Evolutionary conservation across 2,329 filamentous ascomycete species (phyloP).

Genomic region (Scedosporium dehoogii): DNA sequence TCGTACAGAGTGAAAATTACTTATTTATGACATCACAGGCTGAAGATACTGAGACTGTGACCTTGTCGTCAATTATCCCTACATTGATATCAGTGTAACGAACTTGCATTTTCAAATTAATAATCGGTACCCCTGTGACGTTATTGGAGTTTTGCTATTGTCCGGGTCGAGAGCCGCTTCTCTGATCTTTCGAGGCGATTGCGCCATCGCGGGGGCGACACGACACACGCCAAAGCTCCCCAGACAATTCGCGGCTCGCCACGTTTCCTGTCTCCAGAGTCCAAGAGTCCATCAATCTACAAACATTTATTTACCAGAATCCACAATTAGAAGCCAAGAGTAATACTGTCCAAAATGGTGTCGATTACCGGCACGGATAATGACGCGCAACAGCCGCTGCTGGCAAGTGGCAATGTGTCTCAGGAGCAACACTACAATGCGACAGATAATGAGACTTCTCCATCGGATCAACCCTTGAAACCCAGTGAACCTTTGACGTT

Average conservation of each 20-base stretch:
- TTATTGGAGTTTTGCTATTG: too few species aligned
- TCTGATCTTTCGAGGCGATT: neutral
- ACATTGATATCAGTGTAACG: too few species aligned
- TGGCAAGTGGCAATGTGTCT: neutral
- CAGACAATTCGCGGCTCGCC: neutral
- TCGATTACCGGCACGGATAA: neutral
- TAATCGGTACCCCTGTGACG: too few species aligned
- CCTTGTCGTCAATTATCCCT: too few species aligned
- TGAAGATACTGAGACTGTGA: too few species aligned
- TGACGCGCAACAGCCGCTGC: neutral
- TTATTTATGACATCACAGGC: too few species aligned
- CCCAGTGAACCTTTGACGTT: constrained; percentile 18
- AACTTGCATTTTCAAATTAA: too few species aligned
- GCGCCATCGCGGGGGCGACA: neutral
- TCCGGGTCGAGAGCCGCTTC: too few species aligned
- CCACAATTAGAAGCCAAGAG: neutral
- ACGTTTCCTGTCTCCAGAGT: too few species aligned
- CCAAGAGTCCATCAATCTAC: neutral
- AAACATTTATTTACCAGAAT: neutral
- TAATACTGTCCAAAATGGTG: too few species aligned
- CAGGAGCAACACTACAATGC: neutral
- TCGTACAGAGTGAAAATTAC: too few species aligned
- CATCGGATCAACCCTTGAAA: neutral
- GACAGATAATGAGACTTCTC: too few species aligned
- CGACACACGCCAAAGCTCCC: neutral